A percentile compares a stretch with the other conserved stretches of the same genome.
Evolutionary conservation across 768 basidiomycete genomes (phyloP).

Genomic region (Mycena galopus): DNA sequence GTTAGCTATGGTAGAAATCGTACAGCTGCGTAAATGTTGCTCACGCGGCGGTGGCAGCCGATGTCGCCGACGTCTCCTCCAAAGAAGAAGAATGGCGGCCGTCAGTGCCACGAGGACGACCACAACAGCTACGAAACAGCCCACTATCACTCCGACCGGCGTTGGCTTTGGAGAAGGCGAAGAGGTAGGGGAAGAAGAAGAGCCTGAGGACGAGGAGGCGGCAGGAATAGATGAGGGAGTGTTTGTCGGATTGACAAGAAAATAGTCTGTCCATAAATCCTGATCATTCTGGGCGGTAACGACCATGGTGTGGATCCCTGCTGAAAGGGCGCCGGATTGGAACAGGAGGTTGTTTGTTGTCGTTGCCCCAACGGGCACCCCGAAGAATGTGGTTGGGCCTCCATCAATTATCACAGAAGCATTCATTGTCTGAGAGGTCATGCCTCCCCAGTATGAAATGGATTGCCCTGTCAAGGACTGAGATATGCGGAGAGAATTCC

Average conservation of each 20-base stretch:
- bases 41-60: too few relatives aligned
- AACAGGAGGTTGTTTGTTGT: conserved; percentile 17
- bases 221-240: too few relatives aligned
- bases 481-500: background rate
- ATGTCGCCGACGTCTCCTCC: too few relatives aligned
- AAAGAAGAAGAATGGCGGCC: too few relatives aligned
- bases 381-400: background rate
- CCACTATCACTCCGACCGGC: too few relatives aligned
- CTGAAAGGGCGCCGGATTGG: conserved; percentile 16
- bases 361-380: background rate
- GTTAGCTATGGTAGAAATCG: too few relatives aligned
- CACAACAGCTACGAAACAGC: too few relatives aligned
- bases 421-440: background rate
- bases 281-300: conserved; percentile 9
- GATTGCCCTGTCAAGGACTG: background rate
- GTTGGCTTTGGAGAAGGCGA: too few relatives aligned
- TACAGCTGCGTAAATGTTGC: too few relatives aligned
- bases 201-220: too few relatives aligned
- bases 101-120: too few relatives aligned
- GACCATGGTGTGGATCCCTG: conserved; percentile 19
- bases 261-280: conserved; percentile 29
- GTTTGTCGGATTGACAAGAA: conserved; percentile 14
- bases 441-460: conserved; percentile 8
- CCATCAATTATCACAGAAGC: background rate
- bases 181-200: too few relatives aligned